Base-by-base conservation (phyloP, 345 rosid genomes). In the Citrus unshiu region DNA sequence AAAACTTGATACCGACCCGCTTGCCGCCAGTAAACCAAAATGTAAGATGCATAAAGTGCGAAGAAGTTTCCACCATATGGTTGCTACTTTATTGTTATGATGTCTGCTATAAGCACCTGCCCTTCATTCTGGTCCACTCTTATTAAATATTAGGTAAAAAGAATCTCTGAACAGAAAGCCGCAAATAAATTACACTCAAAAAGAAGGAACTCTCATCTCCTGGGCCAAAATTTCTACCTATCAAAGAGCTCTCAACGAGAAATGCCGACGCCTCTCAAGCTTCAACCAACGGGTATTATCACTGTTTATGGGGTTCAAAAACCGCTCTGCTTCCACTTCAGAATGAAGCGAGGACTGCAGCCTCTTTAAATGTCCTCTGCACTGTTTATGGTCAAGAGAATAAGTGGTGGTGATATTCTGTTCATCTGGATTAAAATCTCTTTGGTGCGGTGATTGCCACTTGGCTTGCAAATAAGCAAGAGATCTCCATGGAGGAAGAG, bases 401-500 rank as follows among this genome's bases (percentile, higher is more conserved):
- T 68, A 69, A 54, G 58, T 75, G 77, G 75, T 29, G 12, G 79
- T 73, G 29, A 81, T 77, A 66, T 80, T 76, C 66, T 76, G 85
- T 14, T 83, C 83, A 35, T 84, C 86, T 0, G 87, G 94, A 71
- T 68, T 70, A 5, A 88, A 78, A 81, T 76, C 88, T 35, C 98
- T 88, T 80, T 88, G 87, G 83, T 88, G 81, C 0, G 90, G 90
- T 0, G 98, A 92, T 72, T 83, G 84, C 99, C 99, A 95, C 83
- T 95, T 93, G 4, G 97, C 93, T 77, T 89, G 90, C 85, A 95
- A 82, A 80, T 95, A 93, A 70, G 90, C 88, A 9, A 93, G 83
- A 6, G 99, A 93, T 80, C 99, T 90, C 99, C 99, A 95, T 0
- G 99, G 99, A 79, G 99, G 99, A 59, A 95, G 86, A 13, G 96